Base-by-base conservation (phyloP, 2,329 filamentous ascomycete species). In the Fusarium sacchari region DNA sequence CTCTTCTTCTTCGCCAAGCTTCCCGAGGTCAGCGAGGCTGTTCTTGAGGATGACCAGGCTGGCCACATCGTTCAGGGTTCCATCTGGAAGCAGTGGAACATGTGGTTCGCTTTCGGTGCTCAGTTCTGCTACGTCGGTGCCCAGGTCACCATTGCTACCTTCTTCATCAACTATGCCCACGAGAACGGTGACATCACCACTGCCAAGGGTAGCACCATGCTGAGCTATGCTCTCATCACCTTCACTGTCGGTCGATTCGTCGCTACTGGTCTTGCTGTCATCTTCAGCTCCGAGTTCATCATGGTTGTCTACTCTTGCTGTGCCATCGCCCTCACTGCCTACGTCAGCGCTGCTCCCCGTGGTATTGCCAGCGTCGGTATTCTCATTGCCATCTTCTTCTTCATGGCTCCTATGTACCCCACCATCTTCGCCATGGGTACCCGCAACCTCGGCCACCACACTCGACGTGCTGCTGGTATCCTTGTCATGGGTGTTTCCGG, bases 111-210 rank as follows among this genome's bases (percentile, higher is more conserved):
- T 22, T 89, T 92, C 0, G 88, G 90, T 75, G 91, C 92, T 2
- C 93, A 96, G 77, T 94, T 95, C 82, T 93, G 91, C 81, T 96
- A 96, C 81, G 92, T 86, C 1, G 93, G 93, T 63, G 90, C 92
- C 2, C 93, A 95, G 80, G 85, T 92, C 36, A 89, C 88, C 66
- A 87, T 92, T 67, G 90, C 90, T 7, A 82, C 81, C 34, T 93
- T 93, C 81, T 93, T 94, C 81, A 93, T 94, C 84, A 94, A 93
- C 83, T 93, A 93, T 79, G 87, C 87, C 11, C 87, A 85, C 30
- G 89, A 92, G 73, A 91, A 90, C 17, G 86, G 89, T 56, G 82
- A 87, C 7, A 81, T 82, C 36, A 89, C 88, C 1, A 76, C 79
- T 58, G 84, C 85, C 58, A 78, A 88, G 5, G 81, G 85, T 4